A percentile compares a stretch with the other conserved stretches of the same genome.
phyloP scores from a whole-genome alignment of 345 rosid genomes.

The Sisymbrium altissimum region DNA sequence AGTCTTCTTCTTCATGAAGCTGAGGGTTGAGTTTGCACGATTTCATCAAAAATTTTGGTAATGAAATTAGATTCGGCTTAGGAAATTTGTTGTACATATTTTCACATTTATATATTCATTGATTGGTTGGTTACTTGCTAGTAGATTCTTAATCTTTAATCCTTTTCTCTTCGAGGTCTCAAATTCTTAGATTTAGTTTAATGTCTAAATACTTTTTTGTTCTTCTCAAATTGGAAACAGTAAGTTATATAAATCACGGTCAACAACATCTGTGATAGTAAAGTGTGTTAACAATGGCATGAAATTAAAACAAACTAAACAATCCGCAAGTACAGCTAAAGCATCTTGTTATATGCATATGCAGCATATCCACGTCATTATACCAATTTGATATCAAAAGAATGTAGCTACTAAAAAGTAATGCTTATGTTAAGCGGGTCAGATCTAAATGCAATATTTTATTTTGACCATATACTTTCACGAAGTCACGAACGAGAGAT shows the following conservation, averaged over 20 bases:
- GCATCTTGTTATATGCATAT: no score
- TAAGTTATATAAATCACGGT: neutral
- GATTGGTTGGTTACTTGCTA: conserved; percentile 9
- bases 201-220: neutral
- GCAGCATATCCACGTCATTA: no score
- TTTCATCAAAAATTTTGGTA: conserved; percentile 30
- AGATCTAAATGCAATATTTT: neutral
- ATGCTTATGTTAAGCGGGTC: no score
- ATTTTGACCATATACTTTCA: conserved; percentile 13
- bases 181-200: neutral
- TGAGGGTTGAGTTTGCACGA: conserved; percentile 15
- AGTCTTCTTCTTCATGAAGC: neutral
- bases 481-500: conserved; percentile 15
- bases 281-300: neutral
- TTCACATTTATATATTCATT: conserved; percentile 25
- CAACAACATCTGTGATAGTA: no score
- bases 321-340: no score
- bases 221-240: neutral
- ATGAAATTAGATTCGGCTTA: conserved; percentile 23
- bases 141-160: neutral
- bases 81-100: conserved; percentile 24
- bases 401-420: no score
- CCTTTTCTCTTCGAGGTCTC: neutral
- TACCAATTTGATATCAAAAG: no score
- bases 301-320: no score